These are phyloP conservation scores for Trypanosomatidae sp. DNA, from an alignment of 208 protist genomes.

Conservation along the genomic window DNA sequence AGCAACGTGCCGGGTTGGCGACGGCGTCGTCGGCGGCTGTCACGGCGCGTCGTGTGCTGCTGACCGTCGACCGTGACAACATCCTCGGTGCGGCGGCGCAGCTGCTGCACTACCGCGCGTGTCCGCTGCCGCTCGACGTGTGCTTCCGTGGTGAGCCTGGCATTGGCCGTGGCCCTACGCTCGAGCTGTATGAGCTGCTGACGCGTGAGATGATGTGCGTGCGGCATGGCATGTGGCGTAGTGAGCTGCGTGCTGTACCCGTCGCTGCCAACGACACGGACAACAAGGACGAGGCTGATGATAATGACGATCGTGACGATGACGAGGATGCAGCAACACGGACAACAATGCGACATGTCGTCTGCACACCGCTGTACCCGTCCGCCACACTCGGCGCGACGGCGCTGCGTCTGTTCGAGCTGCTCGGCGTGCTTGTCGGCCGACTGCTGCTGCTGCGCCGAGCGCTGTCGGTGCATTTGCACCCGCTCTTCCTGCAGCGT, in stretches of 20 bases:
- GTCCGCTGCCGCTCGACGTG: slow-evolving; percentile 48
- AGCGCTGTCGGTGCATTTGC: no score
- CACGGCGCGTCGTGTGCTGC: slow-evolving; percentile 9
- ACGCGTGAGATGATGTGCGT: slow-evolving; percentile 20
- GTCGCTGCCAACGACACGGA: no score
- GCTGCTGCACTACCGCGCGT: slow-evolving; percentile 28
- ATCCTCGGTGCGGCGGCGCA: slow-evolving; percentile 27
- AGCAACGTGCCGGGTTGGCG: slow-evolving; percentile 35
- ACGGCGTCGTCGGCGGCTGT: slow-evolving; percentile 18
- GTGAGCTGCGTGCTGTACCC: slow-evolving; percentile 13
- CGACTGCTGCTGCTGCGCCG: no score
- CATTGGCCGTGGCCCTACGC: slow-evolving; percentile 60
- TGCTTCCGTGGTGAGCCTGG: slow-evolving; percentile 67
- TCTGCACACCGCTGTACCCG: no score
- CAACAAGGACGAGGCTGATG: no score
- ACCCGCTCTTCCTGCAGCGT: no score
- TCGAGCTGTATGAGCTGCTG: slow-evolving; percentile 67
- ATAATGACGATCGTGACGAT: no score
- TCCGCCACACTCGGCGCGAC: no score
- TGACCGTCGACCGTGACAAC: slow-evolving; percentile 20
- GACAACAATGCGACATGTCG: no score
- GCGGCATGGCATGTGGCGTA: slow-evolving; percentile 30
- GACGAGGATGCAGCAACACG: no score
- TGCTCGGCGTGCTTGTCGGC: no score
- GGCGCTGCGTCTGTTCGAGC: no score